These are phyloP conservation scores for Mrakia blollopis DNA, from an alignment of 768 basidiomycete species.

Conservation along the genomic window DNA sequence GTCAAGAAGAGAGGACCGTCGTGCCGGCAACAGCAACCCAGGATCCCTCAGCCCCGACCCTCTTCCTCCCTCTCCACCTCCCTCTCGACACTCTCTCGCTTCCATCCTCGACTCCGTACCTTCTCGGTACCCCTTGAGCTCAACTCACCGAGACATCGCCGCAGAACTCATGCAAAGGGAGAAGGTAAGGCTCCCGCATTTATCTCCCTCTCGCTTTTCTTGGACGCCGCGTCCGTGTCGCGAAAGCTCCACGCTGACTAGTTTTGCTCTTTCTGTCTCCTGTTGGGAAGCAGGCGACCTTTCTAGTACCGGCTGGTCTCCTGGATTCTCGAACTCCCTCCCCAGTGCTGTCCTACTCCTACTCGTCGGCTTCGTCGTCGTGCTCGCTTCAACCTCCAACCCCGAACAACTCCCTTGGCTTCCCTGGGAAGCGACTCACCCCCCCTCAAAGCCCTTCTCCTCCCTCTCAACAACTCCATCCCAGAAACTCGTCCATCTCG, in stretches of 20 bases:
- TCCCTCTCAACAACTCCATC: background rate
- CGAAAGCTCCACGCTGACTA: background rate
- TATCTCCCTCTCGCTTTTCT: background rate
- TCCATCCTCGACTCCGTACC: background rate
- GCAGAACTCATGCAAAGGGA: background rate
- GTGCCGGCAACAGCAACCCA: too few species aligned
- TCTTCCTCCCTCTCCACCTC: background rate
- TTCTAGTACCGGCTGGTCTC: background rate
- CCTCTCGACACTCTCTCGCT: background rate
- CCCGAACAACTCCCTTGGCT: background rate
- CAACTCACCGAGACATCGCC: background rate
- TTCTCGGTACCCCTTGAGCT: background rate
- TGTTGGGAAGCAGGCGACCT: background rate
- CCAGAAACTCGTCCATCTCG: background rate
- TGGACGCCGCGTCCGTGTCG: background rate
- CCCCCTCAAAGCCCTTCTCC: background rate
- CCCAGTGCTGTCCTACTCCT: background rate
- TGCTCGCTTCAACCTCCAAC: background rate
- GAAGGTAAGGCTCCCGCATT: background rate
- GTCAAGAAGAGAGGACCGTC: too few species aligned
- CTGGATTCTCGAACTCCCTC: background rate
- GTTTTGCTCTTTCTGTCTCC: background rate
- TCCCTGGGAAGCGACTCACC: background rate
- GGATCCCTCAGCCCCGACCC: too few species aligned
- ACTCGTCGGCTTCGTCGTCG: constrained; percentile 6